A percentile compares a stretch with the other conserved stretches of the same genome.
Conservation (phyloP, 345 rosid species). For the Dipteronia sinensis region DNA sequence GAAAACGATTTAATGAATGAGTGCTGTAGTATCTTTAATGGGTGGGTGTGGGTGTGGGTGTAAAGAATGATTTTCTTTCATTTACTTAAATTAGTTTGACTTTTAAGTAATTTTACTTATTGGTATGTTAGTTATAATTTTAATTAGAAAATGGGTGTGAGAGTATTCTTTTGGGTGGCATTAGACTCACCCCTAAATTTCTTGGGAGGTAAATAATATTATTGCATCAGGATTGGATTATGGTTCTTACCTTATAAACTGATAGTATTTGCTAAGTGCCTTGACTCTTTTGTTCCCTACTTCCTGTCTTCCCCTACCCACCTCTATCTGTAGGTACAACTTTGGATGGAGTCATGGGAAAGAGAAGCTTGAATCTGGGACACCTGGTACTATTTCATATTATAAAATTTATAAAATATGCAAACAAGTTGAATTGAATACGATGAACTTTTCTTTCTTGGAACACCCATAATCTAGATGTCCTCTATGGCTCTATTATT, state of each 20-base stretch:
- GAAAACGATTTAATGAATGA: not conserved
- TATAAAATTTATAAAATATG: not conserved
- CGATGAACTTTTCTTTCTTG: not conserved
- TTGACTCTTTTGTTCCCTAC: not conserved
- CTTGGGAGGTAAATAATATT: not conserved
- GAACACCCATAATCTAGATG: not conserved
- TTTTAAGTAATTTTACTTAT: not conserved
- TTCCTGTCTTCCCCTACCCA: not conserved
- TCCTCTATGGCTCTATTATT: not conserved
- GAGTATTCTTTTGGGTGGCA: not conserved
- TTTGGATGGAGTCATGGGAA: conserved; percentile 99
- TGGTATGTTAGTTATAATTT: not conserved
- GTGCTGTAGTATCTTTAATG: not conserved
- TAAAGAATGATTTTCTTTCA: not conserved
- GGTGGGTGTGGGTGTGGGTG: not conserved
- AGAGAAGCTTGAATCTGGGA: conserved; percentile 94
- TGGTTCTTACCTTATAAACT: no score
- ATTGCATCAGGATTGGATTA: not conserved
- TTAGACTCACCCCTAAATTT: not conserved
- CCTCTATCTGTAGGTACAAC: conserved; percentile 58
- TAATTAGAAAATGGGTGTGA: not conserved
- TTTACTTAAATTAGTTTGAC: not conserved
- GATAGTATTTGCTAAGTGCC: not conserved
- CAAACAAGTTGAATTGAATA: not conserved
- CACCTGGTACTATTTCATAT: conserved; percentile 51